Evolutionary conservation across 2,329 filamentous ascomycete genomes (phyloP), one percentile per base, ranked within the genome.

Genomic region (Lecanicillium sp.): DNA sequence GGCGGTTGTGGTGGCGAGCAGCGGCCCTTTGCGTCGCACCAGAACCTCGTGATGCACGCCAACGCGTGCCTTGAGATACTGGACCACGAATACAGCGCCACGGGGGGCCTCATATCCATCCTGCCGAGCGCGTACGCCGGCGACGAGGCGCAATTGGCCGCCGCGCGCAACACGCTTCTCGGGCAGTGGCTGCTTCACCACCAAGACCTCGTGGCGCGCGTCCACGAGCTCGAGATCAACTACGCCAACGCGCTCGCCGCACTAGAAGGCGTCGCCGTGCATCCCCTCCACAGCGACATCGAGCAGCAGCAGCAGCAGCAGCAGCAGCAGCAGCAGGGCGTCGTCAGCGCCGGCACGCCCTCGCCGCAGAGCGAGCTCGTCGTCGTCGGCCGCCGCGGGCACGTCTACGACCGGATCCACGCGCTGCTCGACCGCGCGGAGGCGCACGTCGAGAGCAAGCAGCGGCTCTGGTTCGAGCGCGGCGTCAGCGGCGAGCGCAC

Each of bases 1-100:
- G 55, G 48, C 36, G 52, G 51, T 24, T 52, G 41, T 50, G 57
- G 50, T 35, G 40, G 39, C 3, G 23, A 43, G 32, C 55, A 49
- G 9, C 60, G 56, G 32, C 73, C 70, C 3, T 76, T 71, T 49
- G 65, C 67, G 41, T 69, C 64, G 45, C 74, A 78, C 52, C 65
- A 72, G 52, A 68, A 67, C 26, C 68, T 82, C 14, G 63, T 79
- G 23, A 67, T 70, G 64, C 79, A 82, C 58, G 77, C 78, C 51
- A 81, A 82, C 56, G 69, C 74, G 50, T 75, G 78, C 43, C 72
- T 83, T 5, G 78, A 81, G 63, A 67, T 75, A 2, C 69, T 83
- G 6, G 79, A 83, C 54, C 76, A 81, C 56, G 78, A 81, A 58
- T 78, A 74, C 55, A 68, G 70, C 36, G 66, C 70, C 21, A 73